Percentiles rank a stretch among this genome's conserved stretches.
phyloP scores from a whole-genome alignment of 495 filamentous ascomycete genomes.

The Chaetomium tenue region DNA sequence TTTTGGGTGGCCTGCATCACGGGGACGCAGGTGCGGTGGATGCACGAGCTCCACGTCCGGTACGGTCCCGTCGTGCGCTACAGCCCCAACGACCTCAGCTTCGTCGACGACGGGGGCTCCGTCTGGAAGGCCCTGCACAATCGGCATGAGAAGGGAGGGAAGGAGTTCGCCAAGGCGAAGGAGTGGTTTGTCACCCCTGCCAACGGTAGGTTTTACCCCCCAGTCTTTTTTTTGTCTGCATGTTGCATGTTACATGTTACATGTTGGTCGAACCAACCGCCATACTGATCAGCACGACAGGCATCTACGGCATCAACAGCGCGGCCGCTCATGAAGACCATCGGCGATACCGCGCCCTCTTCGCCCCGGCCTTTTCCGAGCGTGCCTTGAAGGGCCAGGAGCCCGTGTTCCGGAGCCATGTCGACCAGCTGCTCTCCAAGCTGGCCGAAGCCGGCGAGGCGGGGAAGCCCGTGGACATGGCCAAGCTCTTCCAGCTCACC shows the following conservation, averaged over 20 bases:
- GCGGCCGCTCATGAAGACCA: conserved; percentile 38
- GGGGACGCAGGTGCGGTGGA: conserved; percentile 16
- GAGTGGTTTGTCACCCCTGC: conserved; percentile 3
- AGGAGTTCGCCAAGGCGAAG: conserved; percentile 1
- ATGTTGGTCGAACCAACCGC: neutral
- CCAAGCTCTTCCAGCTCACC: conserved; percentile 52
- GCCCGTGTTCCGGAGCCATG: conserved; percentile 37
- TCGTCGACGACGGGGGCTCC: conserved; percentile 29
- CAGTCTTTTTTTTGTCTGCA: neutral
- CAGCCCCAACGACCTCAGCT: conserved; percentile 54
- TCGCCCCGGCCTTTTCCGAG: conserved; percentile 52
- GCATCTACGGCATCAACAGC: neutral
- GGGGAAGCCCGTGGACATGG: conserved; percentile 32
- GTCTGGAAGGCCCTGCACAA: neutral
- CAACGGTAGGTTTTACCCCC: neutral
- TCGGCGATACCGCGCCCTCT: conserved; percentile 39
- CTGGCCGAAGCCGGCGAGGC: conserved; percentile 24
- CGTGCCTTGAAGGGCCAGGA: conserved; percentile 43
- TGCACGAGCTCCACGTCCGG: conserved; percentile 42
- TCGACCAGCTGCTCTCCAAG: conserved; percentile 32
- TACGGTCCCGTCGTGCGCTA: conserved; percentile 57
- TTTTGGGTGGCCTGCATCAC: conserved; percentile 4
- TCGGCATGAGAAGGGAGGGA: neutral
- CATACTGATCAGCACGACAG: too few species aligned
- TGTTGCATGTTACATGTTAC: neutral